Base-by-base conservation (phyloP, 2,329 filamentous ascomycete genomes). In the Colletotrichum acutatum region DNA sequence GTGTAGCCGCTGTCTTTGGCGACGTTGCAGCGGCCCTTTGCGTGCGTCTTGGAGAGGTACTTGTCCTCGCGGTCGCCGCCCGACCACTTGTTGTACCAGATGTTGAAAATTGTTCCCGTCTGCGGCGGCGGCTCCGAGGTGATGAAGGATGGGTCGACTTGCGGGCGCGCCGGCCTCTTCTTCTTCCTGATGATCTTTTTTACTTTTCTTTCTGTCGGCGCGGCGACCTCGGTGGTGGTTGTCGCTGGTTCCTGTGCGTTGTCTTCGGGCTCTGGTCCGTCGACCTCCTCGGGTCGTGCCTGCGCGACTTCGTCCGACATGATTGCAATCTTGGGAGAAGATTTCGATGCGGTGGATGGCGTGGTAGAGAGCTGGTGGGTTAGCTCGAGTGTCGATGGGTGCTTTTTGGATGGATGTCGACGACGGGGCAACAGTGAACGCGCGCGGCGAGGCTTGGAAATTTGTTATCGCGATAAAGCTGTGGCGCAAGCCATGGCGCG, bases 21-120 rank as follows among this genome's bases (percentile, higher is more conserved):
- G 74, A 99, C 52, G 80, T 95, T 97, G 87, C 97, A 98, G 68
- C 97, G 93, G 2, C 93, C 93, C 76, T 93, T 92, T 4, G 97
- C 96, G 16, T 92, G 90, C 26, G 92, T 93, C 80, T 98, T 93
- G 46, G 93, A 94, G 4, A 95, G 89, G 79, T 96, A 95, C 78
- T 95, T 95, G 85, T 97, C 95, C 80, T 98, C 96, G 74, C 95
- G 91, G 83, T 99, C 97, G 79, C 97, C 97, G 76, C 97, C 97
- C 0, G 92, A 93, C 95, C 96, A 98, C 84, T 98, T 98, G 86
- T 98, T 98, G 85, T 98, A 98, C 96, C 95, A 98, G 79, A 97
- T 97, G 83, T 99, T 99, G 88, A 97, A 99, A 71, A 95, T 95
- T 0, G 94, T 97, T 66, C 97, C 97, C 0, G 96, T 98, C 79